Evolutionary conservation across 2,329 filamentous ascomycete species (phyloP), one percentile per base, ranked within the genome.

Genomic region (Hypoxylon sp.): DNA sequence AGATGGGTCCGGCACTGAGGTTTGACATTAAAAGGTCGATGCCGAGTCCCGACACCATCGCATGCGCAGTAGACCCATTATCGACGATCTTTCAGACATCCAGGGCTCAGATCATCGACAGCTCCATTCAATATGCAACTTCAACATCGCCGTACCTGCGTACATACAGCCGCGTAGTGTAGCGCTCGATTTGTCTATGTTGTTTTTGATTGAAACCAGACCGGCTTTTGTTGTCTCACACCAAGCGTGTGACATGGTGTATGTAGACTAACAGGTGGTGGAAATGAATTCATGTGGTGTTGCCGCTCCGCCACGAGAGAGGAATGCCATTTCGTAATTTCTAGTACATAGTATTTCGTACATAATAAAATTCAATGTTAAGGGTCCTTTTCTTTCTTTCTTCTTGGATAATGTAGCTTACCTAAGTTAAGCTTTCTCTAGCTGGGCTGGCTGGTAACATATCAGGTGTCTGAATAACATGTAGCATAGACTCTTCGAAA

Each of bases 81-180:
- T 43, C 35, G 47, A 46, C 51, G 55, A 57, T 57, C 55, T 30
- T n/a, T 48, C 19, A 31, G 15, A 48, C 26, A 51, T 47, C 55
- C 37, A 55, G 46, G 54, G 31, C 55, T 57, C 55, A 57, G 55
- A 57, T 57, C 55, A 57, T 51, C 29, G 27, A 51, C 20, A 23
- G 48, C 35, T 32, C 25, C 32, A 17, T 15, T 13, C 16, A 16
- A 36, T 16, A 12, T n/a, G 15, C 25, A 15, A 21, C 15, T 26
- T 21, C 30, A 31, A 17, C 27, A 47, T 17, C 16, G 15, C 35
- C 21, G 25, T 40, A 35, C 21, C 31, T 36, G 41, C 15, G 17
- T 37, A 29, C 29, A 12, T 21, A 40, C 32, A 29, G 19, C 16
- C 36, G 17, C 31, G 32, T 31, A 40, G 29, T 20, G 41, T 49